A percentile compares a stretch with the other conserved stretches of the same genome.
These are phyloP conservation scores for Talaromyces thailandensis DNA, from an alignment of 495 filamentous ascomycete genomes.

Conservation along the genomic window DNA sequence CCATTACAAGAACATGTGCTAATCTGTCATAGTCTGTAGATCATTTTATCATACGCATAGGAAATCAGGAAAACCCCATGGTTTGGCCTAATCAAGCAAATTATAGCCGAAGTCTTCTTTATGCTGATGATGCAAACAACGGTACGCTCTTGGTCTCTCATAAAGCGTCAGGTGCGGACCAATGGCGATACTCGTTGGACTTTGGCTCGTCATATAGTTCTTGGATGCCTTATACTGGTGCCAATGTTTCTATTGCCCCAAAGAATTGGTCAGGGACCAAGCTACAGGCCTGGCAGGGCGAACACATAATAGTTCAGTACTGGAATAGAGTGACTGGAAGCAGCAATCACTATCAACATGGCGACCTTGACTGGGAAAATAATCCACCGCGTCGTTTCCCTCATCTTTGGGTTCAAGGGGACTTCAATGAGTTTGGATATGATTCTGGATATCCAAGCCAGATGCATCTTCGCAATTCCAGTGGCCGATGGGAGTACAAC, in stretches of 20 bases:
- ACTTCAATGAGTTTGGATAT: conserved; percentile 56
- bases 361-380: conserved; percentile 34
- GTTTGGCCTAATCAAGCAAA: conserved; percentile 41
- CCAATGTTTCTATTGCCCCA: conserved; percentile 23
- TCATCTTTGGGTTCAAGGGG: conserved; percentile 50
- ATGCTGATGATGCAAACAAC: conserved; percentile 20
- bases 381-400: conserved; percentile 40
- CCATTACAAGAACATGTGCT: not conserved
- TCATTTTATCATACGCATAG: conserved; percentile 37
- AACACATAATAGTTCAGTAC: conserved; percentile 55
- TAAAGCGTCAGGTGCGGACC: conserved; percentile 48
- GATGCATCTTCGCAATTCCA: conserved; percentile 39
- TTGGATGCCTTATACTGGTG: conserved; percentile 42
- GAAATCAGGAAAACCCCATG: conserved; percentile 35
- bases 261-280: conserved; percentile 43
- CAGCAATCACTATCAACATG: conserved; percentile 48
- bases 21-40: conserved; percentile 18
- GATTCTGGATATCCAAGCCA: conserved; percentile 45
- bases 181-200: conserved; percentile 48
- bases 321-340: conserved; percentile 51
- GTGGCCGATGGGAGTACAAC: conserved; percentile 37
- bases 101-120: conserved; percentile 40
- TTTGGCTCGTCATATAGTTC: conserved; percentile 45
- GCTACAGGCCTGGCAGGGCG: conserved; percentile 48
- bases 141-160: conserved; percentile 35